Evolutionary conservation across 148 eudicot species (phyloP).

Genomic region (Camellia japonica): DNA sequence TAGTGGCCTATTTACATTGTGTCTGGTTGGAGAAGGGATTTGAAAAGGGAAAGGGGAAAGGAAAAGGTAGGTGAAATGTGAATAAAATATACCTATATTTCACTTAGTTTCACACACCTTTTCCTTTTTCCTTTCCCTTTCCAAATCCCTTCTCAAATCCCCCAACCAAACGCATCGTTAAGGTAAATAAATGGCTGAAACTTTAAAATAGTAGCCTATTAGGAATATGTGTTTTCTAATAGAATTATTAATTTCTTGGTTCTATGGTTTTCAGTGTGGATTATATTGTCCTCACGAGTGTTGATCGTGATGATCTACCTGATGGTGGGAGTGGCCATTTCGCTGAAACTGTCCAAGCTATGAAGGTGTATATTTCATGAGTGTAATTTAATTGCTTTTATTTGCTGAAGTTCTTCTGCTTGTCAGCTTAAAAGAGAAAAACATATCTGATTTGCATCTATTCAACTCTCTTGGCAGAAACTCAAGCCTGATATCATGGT

Average conservation of each 20-base stretch:
- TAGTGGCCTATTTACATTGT: not conserved
- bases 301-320: conserved; percentile 93
- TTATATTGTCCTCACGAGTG: conserved; percentile 93
- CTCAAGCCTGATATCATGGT: conserved; percentile 83
- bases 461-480: conserved; percentile 48
- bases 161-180: too few relatives aligned
- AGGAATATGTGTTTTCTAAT: not conserved
- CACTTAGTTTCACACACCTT: too few relatives aligned
- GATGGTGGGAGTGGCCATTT: conserved; percentile 98
- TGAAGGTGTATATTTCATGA: conserved; percentile 55
- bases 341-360: conserved; percentile 82
- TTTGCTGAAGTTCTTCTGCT: not conserved
- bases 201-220: not conserved
- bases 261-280: conserved; percentile 61
- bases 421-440: not conserved
- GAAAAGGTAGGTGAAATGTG: too few relatives aligned
- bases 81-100: too few relatives aligned
- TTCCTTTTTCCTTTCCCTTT: too few relatives aligned
- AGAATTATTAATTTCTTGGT: not conserved
- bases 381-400: not conserved
- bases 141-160: too few relatives aligned
- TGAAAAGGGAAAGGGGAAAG: too few relatives aligned
- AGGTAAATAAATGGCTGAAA: too few relatives aligned
- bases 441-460: conserved; percentile 19
- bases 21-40: too few relatives aligned